Conservation (phyloP, 192 early-diverging fungal genomes). For the Rhizoclosmatium globosum region DNA sequence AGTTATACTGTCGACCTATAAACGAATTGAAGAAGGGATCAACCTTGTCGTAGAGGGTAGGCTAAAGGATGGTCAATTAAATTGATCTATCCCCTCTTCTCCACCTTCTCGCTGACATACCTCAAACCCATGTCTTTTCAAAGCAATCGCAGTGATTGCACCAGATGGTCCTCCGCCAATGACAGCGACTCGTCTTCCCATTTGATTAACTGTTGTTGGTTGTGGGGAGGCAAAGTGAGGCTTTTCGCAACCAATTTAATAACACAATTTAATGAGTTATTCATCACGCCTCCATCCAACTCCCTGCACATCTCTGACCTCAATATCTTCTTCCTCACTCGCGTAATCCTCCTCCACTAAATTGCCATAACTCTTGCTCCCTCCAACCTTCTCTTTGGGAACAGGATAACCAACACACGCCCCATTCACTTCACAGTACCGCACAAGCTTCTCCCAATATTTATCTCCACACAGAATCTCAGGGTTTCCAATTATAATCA, state of each 20-base stretch:
- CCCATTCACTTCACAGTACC: conserved; percentile 16
- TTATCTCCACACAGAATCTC: conserved; percentile 36
- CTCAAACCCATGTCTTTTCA: conserved; percentile 7
- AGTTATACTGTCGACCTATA: background rate
- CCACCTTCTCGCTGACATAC: background rate
- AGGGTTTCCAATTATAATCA: conserved; percentile 49
- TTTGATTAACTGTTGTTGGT: too few relatives aligned
- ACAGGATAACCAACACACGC: conserved; percentile 24
- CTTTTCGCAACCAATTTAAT: too few relatives aligned
- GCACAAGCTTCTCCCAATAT: conserved; percentile 36
- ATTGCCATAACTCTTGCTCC: background rate
- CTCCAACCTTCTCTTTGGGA: background rate
- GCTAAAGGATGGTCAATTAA: too few relatives aligned
- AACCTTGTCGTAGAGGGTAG: conserved; percentile 3
- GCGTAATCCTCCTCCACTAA: conserved; percentile 1
- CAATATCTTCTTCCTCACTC: conserved; percentile 1
- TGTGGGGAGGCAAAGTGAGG: too few relatives aligned
- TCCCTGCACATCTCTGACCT: conserved; percentile 18
- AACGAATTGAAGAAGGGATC: background rate
- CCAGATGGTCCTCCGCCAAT: conserved; percentile 17
- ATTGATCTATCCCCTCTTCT: too few relatives aligned
- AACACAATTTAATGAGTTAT: background rate
- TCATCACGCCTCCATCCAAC: conserved; percentile 22
- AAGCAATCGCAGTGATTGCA: background rate
- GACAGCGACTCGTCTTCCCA: background rate